Evolutionary conservation across 2,329 filamentous ascomycete species (phyloP).

Genomic region (Trichophyton equinum): DNA sequence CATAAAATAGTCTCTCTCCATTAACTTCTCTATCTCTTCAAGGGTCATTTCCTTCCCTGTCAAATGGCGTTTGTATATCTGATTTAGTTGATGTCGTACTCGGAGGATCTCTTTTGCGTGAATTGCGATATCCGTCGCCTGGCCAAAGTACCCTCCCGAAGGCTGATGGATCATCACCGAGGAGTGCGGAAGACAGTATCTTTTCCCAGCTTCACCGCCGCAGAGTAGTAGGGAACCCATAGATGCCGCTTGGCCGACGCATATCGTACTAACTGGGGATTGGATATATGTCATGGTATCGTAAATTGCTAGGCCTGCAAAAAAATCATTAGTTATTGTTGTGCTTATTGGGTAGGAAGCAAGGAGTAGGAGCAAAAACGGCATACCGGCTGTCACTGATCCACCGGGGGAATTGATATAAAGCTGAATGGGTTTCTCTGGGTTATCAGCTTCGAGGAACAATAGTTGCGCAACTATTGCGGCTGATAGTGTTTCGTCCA

Average conservation of each 20-base stretch:
- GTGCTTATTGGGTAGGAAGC: background rate
- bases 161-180: constrained; percentile 98
- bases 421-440: constrained; percentile 86
- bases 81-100: constrained; percentile 71
- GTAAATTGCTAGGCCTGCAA: constrained; percentile 64
- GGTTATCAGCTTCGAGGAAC: constrained; percentile 94
- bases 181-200: constrained; percentile 83
- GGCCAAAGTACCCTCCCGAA: constrained; percentile 57
- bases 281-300: constrained; percentile 98
- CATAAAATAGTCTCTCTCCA: constrained; percentile 96
- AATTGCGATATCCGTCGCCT: constrained; percentile 76
- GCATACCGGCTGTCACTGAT: constrained; percentile 64
- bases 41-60: constrained; percentile 59
- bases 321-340: background rate
- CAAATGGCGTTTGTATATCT: constrained; percentile 77
- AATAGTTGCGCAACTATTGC: constrained; percentile 90
- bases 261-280: constrained; percentile 85
- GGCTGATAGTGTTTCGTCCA: constrained; percentile 84
- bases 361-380: background rate
- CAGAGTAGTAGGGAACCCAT: constrained; percentile 87
- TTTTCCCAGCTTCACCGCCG: constrained; percentile 71
- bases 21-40: constrained; percentile 79
- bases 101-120: constrained; percentile 94
- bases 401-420: constrained; percentile 97
- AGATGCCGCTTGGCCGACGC: constrained; percentile 82